Base-by-base conservation (phyloP, 768 basidiomycete genomes). In the Rhodotorula paludigena region DNA sequence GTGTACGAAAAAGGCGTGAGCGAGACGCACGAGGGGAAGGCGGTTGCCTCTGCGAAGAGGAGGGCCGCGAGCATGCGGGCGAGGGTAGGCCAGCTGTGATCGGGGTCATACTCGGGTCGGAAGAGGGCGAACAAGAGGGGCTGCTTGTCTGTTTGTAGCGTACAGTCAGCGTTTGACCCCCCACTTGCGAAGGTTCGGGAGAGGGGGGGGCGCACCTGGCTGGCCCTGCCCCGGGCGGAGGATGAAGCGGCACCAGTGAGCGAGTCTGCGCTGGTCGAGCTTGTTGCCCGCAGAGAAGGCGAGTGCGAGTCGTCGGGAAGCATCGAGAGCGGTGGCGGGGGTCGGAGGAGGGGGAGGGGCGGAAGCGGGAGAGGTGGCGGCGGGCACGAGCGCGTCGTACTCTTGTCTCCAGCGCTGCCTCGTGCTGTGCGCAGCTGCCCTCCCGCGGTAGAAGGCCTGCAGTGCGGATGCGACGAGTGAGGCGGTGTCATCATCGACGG, bases 71-170 rank as follows among this genome's bases (percentile, higher is more conserved):
- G 45, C 21, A 38, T 52, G 6, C 60, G 60, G 25, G 62, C 18
- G 8, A 68, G 47, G 3, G 52, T 15, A 0, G 57, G 10, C 66
- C 66, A 72, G 39, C 47, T 56, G 8, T 10, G 7, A 0, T 32
- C 23, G 2, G 28, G 1, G 47, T 48, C 52, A 12, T 53, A 9
- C 33, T 28, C 38, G 54, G 16, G 25, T 14, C 36, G 35, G 18
- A 48, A 68, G 9, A 64, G 57, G 35, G 66, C 36, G 42, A 72
- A 72, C 15, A 68, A 48, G 2, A 62, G 41, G 10, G 71, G 71
- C 8, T 25, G 42, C 51, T 68, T 72, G 54, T 30, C 69, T 56
- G 54, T 14, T 30, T 20, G 3, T 0, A 5, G 23, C 3, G 11
- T 3, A 2, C 14, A 1, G 18, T 38, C 36, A 5, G 20, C 20